These are phyloP conservation scores for Colletotrichum tanaceti DNA, from an alignment of 2,329 filamentous ascomycete species.

Conservation along the genomic window DNA sequence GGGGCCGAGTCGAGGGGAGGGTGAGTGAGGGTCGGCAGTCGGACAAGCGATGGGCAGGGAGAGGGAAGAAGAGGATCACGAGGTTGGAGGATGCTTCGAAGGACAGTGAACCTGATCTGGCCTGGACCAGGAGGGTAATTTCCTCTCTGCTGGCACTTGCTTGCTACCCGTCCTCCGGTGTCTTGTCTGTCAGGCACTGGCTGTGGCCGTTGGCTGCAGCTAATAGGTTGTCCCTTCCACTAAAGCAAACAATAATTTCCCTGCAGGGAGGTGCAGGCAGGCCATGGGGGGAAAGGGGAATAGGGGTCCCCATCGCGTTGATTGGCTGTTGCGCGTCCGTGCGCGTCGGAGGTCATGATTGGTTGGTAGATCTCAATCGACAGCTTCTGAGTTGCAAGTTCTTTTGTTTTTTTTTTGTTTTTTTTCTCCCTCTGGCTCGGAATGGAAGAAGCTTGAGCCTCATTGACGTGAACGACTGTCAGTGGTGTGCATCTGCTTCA, in stretches of 20 bases:
- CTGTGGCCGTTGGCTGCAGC: constrained; percentile 38
- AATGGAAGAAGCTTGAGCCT: constrained; percentile 28
- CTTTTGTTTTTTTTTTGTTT: constrained; percentile 36
- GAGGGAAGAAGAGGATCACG: constrained; percentile 34
- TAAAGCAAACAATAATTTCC: constrained; percentile 64
- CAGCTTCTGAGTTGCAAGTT: constrained; percentile 30
- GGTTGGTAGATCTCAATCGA: constrained; percentile 38
- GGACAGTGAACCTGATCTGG: constrained; percentile 28
- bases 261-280: constrained; percentile 55
- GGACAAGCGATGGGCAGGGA: constrained; percentile 37
- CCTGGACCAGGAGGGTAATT: constrained; percentile 50
- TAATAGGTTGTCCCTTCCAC: constrained; percentile 48
- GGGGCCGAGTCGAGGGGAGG: constrained; percentile 44
- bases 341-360: constrained; percentile 35
- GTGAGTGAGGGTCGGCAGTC: constrained; percentile 30
- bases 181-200: constrained; percentile 37
- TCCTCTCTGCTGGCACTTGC: constrained; percentile 50
- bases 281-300: constrained; percentile 56
- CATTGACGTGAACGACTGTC: constrained; percentile 26
- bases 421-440: constrained; percentile 24
- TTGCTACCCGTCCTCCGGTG: constrained; percentile 33
- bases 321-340: constrained; percentile 38
- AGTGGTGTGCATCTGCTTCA: constrained; percentile 8
- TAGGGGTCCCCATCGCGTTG: constrained; percentile 42
- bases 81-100: constrained; percentile 42